Percentiles rank a stretch among this genome's conserved stretches.
Evolutionary conservation across 2,329 filamentous ascomycete species (phyloP).

Genomic region (Pseudogymnoascus sp.): DNA sequence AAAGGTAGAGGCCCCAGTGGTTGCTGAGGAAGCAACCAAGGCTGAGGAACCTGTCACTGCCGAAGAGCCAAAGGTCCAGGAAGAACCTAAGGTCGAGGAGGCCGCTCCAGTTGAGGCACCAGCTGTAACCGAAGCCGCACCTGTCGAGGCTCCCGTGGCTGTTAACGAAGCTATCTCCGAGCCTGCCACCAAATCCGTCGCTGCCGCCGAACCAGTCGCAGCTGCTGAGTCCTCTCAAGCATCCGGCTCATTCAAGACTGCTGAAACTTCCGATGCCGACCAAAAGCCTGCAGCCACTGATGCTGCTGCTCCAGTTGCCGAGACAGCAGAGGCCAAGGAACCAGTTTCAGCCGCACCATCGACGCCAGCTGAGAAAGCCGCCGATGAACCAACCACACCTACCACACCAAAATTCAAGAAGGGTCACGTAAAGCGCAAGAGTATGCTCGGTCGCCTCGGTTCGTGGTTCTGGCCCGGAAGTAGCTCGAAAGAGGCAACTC

Average conservation of each 20-base stretch:
- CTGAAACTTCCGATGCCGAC: constrained; percentile 1
- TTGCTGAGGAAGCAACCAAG: neutral
- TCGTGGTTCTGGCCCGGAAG: neutral
- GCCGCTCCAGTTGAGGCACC: neutral
- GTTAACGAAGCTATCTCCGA: neutral
- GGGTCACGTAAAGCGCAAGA: neutral
- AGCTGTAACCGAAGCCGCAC: neutral
- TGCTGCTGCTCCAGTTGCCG: neutral
- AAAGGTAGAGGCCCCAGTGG: neutral
- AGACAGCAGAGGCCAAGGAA: neutral
- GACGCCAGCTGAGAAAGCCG: neutral
- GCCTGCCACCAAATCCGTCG: neutral
- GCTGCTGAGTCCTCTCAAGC: neutral
- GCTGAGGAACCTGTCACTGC: neutral
- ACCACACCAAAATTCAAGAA: neutral
- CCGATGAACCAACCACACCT: constrained; percentile 1
- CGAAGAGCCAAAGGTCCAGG: neutral
- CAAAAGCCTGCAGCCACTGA: neutral
- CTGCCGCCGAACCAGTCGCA: neutral
- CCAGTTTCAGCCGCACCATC: constrained; percentile 1
- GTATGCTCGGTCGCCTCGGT: constrained; percentile 4
- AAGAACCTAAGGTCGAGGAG: neutral
- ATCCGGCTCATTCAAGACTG: neutral
- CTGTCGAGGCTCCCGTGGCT: neutral
- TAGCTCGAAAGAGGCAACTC: neutral